phyloP scores from a whole-genome alignment of 495 filamentous ascomycete genomes.

The Penicillium pulvis region DNA sequence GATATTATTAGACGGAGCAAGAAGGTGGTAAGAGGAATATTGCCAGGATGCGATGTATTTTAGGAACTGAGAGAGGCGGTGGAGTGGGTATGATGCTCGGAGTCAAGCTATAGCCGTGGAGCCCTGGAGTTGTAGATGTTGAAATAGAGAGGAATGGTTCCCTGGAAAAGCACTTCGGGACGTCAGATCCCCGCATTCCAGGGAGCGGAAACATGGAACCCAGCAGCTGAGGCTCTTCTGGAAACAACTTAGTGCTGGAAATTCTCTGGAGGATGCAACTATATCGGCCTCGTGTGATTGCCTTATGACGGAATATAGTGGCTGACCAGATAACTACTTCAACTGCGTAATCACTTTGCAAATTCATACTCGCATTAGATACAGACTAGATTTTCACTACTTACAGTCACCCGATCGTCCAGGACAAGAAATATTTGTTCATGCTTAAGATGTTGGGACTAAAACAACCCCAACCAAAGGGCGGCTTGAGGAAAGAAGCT shows the following conservation, averaged over 20 bases:
- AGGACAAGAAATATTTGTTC: slow-evolving; percentile 2
- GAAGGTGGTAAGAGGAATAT: not conserved
- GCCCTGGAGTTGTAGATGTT: not conserved
- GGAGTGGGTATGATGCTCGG: not conserved
- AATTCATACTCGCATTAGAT: slow-evolving; percentile 43
- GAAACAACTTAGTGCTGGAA: too few species aligned
- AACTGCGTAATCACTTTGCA: slow-evolving; percentile 7
- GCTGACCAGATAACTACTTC: not conserved
- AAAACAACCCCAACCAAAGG: slow-evolving; percentile 13
- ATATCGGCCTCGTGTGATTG: too few species aligned
- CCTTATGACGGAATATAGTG: not conserved
- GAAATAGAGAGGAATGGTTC: slow-evolving; percentile 3
- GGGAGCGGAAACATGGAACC: not conserved
- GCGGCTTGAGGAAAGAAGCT: slow-evolving; percentile 4
- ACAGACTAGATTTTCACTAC: slow-evolving; percentile 26
- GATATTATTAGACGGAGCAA: not conserved
- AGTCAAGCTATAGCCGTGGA: not conserved
- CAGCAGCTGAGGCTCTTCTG: not conserved
- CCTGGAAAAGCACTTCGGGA: not conserved
- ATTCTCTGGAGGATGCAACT: too few species aligned
- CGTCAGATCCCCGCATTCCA: not conserved
- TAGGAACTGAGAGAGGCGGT: not conserved
- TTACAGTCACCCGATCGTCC: slow-evolving; percentile 19
- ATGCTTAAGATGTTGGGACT: slow-evolving; percentile 1
- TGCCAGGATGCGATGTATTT: not conserved